Conservation (phyloP, 148 eudicot genomes). For the Vaccinium darrowii region DNA sequence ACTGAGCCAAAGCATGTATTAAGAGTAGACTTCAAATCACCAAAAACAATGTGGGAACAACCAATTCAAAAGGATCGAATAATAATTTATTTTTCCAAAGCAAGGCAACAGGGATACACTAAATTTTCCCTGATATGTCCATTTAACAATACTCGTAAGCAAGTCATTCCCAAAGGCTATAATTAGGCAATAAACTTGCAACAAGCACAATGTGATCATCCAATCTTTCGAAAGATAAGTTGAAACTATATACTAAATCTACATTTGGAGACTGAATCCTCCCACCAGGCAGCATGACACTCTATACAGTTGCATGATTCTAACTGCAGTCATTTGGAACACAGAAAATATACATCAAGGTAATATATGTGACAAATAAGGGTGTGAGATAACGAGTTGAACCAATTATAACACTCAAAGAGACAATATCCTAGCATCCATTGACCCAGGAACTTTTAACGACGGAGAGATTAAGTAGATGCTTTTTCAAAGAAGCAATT, state of each 20-base stretch:
- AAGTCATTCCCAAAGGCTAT: not conserved
- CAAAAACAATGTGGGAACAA: not conserved
- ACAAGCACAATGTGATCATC: not conserved
- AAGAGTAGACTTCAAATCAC: not conserved
- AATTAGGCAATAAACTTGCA: not conserved
- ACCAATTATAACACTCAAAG: not conserved
- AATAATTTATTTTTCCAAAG: not conserved
- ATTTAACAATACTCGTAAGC: not conserved
- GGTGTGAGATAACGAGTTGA: not conserved
- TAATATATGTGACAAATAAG: not conserved
- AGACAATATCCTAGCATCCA: not conserved
- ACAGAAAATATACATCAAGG: not conserved
- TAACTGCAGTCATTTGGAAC: not conserved
- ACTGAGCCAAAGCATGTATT: not conserved
- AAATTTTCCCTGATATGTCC: not conserved
- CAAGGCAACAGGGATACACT: slow-evolving; percentile 3
- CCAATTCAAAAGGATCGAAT: not conserved
- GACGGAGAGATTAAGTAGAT: not conserved
- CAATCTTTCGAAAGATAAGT: not conserved
- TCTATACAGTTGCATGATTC: not conserved
- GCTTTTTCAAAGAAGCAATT: not conserved
- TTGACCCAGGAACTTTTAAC: not conserved
- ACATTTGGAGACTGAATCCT: not conserved
- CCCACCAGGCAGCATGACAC: not conserved
- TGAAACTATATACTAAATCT: not conserved